Base-by-base conservation (phyloP, 371 early-diverging fungal species). In the Saksenaea vasiformis region DNA sequence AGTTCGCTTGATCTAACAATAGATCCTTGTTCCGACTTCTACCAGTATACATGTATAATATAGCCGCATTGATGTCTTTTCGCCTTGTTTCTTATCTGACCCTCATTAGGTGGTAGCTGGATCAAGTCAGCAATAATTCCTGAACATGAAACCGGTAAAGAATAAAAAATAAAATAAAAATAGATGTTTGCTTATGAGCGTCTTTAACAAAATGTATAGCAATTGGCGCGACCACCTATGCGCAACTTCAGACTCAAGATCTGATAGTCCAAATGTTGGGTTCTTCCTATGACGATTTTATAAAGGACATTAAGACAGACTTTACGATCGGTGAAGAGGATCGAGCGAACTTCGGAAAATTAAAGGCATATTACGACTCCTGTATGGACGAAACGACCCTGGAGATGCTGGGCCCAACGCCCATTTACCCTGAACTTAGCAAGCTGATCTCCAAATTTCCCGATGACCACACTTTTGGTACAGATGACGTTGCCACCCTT, bases 381-480 rank as follows among this genome's bases (percentile, higher is more conserved):
- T 88, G 89, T 54, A 80, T 84, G 77, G 67, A 88, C 54, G 73
- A 74, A 27, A 58, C 61, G 1, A 54, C 56, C 3, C 78, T 86
- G 15, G 64, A 76, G 38, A 35, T 68, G 10, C 56, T 74, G 4
- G 87, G 88, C 5, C 78, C 82, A 1, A 67, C 75, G 10, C 89
- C 88, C 1, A 62, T 88, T 0, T 67, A 74, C 27, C 67, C 76
- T 1, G 38, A 55, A 17, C 37, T 88, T 24, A 43, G 67, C 4
- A 28, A 64, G 5, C 17, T 75, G 5, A 35, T 66, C 54, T 65
- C 70, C 22, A 24, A 5, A 26, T 34, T 47, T 3, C 31, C n/a
- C n/a, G 43, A 24, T 51, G 15, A 37, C 11, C 17, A 22, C 11
- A 4, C 24, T 22, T 47, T 47, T 22, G 24, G 22, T 19, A 3